A percentile compares a stretch with the other conserved stretches of the same genome.
phyloP scores from a whole-genome alignment of 352 stramenopile genomes.

The Hyaloperonospora brassicae region DNA sequence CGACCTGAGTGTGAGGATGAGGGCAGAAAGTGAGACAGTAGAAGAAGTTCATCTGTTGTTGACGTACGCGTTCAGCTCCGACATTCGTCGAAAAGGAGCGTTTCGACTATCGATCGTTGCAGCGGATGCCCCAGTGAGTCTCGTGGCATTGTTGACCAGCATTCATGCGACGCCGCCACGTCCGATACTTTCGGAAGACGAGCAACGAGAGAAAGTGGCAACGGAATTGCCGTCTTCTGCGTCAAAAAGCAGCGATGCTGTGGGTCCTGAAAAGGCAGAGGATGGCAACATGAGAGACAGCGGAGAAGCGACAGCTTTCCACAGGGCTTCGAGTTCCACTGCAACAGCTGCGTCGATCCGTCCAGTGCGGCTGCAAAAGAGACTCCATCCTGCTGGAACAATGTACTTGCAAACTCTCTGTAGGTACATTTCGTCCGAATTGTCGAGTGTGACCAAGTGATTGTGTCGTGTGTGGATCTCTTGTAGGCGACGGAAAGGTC shows the following conservation, averaged over 20 bases:
- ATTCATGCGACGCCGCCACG: slow-evolving; percentile 30
- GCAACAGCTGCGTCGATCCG: slow-evolving; percentile 6
- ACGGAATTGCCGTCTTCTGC: slow-evolving; percentile 1
- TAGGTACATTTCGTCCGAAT: not conserved
- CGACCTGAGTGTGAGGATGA: slow-evolving; percentile 28
- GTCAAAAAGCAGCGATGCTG: not conserved
- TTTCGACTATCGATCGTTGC: slow-evolving; percentile 39
- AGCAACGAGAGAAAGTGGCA: slow-evolving; percentile 11
- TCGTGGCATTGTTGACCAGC: slow-evolving; percentile 34
- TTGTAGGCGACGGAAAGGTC: slow-evolving; percentile 38
- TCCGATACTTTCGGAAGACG: slow-evolving; percentile 28
- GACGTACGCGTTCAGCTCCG: slow-evolving; percentile 59
- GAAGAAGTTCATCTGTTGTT: slow-evolving; percentile 28
- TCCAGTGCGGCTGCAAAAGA: slow-evolving; percentile 33
- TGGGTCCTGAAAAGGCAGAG: not conserved
- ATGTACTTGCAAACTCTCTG: slow-evolving; percentile 26
- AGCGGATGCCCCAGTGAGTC: slow-evolving; percentile 14
- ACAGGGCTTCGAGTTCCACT: slow-evolving; percentile 8
- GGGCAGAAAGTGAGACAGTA: slow-evolving; percentile 10
- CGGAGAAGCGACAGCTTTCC: slow-evolving; percentile 1
- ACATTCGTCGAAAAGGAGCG: slow-evolving; percentile 40
- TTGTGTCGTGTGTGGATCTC: slow-evolving; percentile 3
- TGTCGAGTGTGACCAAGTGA: not conserved
- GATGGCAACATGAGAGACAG: slow-evolving; percentile 5
- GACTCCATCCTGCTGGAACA: slow-evolving; percentile 38